Percentiles rank a stretch among this genome's conserved stretches.
Evolutionary conservation across 352 stramenopile species (phyloP).

Genomic region (Phytophthora sansomeana): DNA sequence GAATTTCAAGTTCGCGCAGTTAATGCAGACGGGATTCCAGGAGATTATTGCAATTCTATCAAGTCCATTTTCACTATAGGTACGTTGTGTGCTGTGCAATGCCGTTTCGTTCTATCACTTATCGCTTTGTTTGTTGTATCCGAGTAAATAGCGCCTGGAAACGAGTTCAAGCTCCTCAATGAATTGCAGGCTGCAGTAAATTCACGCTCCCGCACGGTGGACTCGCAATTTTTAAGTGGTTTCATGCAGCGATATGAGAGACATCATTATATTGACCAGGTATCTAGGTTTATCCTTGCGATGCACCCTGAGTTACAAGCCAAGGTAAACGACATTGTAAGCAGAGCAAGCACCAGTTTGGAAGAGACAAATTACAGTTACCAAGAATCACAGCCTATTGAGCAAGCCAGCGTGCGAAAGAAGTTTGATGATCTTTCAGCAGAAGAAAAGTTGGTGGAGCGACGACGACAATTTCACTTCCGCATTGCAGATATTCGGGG

Average conservation of each 20-base stretch:
- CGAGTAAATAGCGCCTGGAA: constrained; percentile 51
- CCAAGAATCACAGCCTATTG: constrained; percentile 11
- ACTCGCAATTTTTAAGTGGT: constrained; percentile 81
- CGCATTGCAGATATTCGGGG: constrained; percentile 66
- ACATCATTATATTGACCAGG: constrained; percentile 69
- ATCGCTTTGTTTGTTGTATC: constrained; percentile 12
- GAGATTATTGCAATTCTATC: constrained; percentile 55
- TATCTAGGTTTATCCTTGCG: constrained; percentile 70
- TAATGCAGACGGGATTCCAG: constrained; percentile 60
- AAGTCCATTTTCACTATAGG: constrained; percentile 72
- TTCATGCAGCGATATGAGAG: constrained; percentile 87
- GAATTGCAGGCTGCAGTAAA: constrained; percentile 85
- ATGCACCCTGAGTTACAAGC: constrained; percentile 56
- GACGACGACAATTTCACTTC: constrained; percentile 81
- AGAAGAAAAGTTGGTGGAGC: constrained; percentile 58
- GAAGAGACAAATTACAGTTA: constrained; percentile 10
- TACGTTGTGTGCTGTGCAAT: constrained; percentile 22
- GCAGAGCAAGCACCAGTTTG: background rate
- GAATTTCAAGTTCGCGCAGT: constrained; percentile 72
- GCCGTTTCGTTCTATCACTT: background rate
- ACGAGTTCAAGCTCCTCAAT: constrained; percentile 74
- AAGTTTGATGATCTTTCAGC: constrained; percentile 62
- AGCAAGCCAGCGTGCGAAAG: constrained; percentile 15
- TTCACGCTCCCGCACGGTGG: constrained; percentile 64
- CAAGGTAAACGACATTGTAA: constrained; percentile 65